Percentiles rank a stretch among this genome's conserved stretches.
phyloP scores from a whole-genome alignment of 352 stramenopile genomes.

The Globisporangium lucens region DNA sequence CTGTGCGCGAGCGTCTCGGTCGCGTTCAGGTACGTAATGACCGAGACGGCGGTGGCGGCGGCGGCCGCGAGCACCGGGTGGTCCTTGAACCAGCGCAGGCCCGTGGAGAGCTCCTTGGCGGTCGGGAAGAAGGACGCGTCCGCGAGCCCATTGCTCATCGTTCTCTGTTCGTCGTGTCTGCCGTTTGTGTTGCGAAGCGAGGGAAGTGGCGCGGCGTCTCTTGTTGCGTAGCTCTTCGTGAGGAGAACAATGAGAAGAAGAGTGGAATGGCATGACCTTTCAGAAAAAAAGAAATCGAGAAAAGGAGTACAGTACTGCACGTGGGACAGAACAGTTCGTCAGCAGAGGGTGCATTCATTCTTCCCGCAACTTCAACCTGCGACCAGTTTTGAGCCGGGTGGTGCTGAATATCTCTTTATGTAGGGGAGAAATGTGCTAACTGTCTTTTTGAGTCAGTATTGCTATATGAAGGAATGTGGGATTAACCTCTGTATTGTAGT shows the following conservation, averaged over 20 bases:
- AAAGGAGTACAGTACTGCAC: background rate
- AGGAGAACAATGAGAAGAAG: background rate
- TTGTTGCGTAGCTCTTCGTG: background rate
- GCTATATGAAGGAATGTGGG: background rate
- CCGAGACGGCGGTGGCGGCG: slow-evolving; percentile 74
- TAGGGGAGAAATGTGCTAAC: background rate
- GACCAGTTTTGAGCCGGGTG: background rate
- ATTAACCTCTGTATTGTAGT: background rate
- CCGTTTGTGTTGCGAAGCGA: background rate
- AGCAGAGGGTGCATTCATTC: background rate
- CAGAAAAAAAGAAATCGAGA: background rate
- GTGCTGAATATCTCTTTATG: background rate
- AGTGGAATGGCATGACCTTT: slow-evolving; percentile 3
- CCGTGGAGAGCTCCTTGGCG: slow-evolving; percentile 77
- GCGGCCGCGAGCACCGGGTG: slow-evolving; percentile 77
- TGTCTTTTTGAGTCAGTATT: background rate
- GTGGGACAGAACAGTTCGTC: background rate
- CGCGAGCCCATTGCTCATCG: slow-evolving; percentile 39
- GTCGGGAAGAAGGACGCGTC: slow-evolving; percentile 82
- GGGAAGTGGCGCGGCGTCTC: background rate
- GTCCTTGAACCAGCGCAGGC: slow-evolving; percentile 84
- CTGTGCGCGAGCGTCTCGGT: slow-evolving; percentile 29
- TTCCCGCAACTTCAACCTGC: slow-evolving; percentile 11
- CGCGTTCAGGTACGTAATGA: slow-evolving; percentile 81
- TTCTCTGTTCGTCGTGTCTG: background rate